phyloP scores from a whole-genome alignment of 2,329 filamentous ascomycete species.

The Pseudogymnoascus sp. region DNA sequence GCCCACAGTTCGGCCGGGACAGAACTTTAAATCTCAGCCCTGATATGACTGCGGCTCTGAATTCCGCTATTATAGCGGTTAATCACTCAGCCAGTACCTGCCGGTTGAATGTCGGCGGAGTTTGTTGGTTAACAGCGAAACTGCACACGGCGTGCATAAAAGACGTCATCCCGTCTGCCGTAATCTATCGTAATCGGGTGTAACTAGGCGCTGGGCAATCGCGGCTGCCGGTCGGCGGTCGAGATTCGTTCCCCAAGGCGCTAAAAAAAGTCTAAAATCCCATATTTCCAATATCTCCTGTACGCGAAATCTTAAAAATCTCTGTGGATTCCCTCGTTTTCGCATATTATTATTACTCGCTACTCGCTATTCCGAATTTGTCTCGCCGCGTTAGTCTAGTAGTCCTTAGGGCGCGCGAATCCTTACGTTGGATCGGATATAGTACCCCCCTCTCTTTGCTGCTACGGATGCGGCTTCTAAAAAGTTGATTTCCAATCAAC shows the following conservation, averaged over 20 bases:
- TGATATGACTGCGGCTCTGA: neutral
- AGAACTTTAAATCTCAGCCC: neutral
- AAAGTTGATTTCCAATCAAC: constrained; percentile 1
- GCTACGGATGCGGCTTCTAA: neutral
- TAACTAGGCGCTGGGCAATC: neutral
- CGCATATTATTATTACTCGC: neutral
- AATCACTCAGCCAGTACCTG: neutral
- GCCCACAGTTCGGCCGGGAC: neutral
- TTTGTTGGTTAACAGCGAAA: neutral
- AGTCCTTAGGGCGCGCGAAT: neutral
- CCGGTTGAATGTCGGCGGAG: neutral
- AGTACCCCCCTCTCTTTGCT: neutral
- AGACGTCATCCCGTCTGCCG: neutral
- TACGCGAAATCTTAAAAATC: neutral
- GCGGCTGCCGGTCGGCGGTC: neutral
- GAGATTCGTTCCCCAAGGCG: neutral
- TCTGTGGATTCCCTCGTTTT: neutral
- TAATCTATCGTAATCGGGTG: neutral
- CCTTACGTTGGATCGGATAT: neutral
- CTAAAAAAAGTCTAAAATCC: neutral
- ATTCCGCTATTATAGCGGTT: neutral
- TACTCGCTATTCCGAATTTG: neutral
- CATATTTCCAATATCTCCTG: neutral
- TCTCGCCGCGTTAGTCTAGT: neutral
- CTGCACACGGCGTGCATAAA: neutral